Evolutionary conservation across 441 rosid genomes (phyloP).

Genomic region (Francoa sonchifolia): DNA sequence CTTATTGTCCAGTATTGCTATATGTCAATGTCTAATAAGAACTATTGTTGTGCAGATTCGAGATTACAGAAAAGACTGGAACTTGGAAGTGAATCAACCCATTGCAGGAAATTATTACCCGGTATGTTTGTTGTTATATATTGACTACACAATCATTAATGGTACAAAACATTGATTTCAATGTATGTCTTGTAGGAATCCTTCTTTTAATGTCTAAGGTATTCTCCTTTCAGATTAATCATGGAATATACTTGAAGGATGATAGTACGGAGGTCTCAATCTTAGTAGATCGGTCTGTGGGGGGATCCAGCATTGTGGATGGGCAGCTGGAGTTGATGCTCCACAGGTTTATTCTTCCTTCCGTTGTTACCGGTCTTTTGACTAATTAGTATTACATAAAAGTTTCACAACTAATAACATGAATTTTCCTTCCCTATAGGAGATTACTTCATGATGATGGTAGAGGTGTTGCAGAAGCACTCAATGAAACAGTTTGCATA

Average conservation of each 20-base stretch:
- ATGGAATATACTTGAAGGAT: constrained; percentile 79
- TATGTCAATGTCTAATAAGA: not conserved
- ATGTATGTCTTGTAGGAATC: not conserved
- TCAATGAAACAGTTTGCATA: constrained; percentile 84
- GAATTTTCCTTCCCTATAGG: constrained; percentile 28
- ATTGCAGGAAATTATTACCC: constrained; percentile 97
- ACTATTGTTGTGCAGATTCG: constrained; percentile 51
- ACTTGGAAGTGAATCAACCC: constrained; percentile 87
- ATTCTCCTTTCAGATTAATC: constrained; percentile 54
- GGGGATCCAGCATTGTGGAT: constrained; percentile 82
- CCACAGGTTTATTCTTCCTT: constrained; percentile 47
- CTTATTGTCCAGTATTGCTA: too few species aligned
- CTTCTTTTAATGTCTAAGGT: not conserved
- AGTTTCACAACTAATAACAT: not conserved
- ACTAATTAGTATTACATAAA: not conserved
- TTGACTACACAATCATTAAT: too few species aligned
- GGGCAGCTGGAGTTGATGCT: constrained; percentile 97
- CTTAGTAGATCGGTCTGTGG: constrained; percentile 82
- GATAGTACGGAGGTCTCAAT: constrained; percentile 63
- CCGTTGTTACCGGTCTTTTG: not conserved
- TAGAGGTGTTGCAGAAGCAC: constrained; percentile 82
- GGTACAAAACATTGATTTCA: too few species aligned
- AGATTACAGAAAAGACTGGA: constrained; percentile 87
- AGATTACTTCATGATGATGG: constrained; percentile 86
- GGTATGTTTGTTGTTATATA: constrained; percentile 57